Evolutionary conservation across 176 grass and related monocot species (phyloP).

Genomic region (Juncus inflexus): DNA sequence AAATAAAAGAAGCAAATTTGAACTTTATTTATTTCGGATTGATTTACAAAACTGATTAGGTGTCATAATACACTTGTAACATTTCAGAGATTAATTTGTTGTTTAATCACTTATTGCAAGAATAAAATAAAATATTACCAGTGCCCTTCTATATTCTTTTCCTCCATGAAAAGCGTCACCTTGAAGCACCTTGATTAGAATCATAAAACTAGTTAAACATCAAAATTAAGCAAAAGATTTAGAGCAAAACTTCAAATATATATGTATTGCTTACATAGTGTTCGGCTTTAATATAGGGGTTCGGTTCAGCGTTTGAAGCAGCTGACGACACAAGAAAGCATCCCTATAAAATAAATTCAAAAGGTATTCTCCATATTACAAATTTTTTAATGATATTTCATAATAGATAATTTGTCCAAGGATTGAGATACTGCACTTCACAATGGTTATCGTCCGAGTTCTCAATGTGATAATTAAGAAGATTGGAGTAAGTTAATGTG

Average conservation of each 20-base stretch:
- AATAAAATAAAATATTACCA: constrained; percentile 49
- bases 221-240: not conserved
- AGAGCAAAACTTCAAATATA: not conserved
- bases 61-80: too few relatives aligned
- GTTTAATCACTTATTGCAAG: constrained; percentile 5
- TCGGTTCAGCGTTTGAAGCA: constrained; percentile 40
- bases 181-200: constrained; percentile 58
- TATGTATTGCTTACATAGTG: constrained; percentile 52
- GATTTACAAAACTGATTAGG: too few relatives aligned
- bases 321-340: constrained; percentile 73
- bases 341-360: constrained; percentile 41
- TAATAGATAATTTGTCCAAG: too few relatives aligned
- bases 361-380: too few relatives aligned
- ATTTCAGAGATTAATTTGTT: too few relatives aligned
- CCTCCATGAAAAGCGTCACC: constrained; percentile 89
- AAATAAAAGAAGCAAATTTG: too few relatives aligned
- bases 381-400: too few relatives aligned
- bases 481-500: too few relatives aligned
- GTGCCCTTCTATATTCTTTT: constrained; percentile 76
- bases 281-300: constrained; percentile 53
- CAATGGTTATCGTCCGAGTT: too few relatives aligned
- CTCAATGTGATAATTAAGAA: too few relatives aligned
- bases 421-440: too few relatives aligned
- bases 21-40: too few relatives aligned
- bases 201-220: constrained; percentile 9